These are phyloP conservation scores for Fusarium paranaense DNA, from an alignment of 2,329 filamentous ascomycete genomes.

Conservation along the genomic window DNA sequence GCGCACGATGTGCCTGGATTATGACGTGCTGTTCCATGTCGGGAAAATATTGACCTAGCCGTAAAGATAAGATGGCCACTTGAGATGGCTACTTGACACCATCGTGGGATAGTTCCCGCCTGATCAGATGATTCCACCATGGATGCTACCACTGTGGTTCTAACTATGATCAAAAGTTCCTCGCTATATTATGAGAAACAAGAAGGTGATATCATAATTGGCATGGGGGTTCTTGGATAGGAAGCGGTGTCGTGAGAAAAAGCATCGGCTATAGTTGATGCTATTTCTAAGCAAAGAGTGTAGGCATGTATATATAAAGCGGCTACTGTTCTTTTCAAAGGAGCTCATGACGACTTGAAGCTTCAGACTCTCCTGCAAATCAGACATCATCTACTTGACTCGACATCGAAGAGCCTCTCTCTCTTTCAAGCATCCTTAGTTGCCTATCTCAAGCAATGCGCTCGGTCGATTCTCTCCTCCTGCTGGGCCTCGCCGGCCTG, in stretches of 20 bases:
- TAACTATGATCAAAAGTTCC: not conserved
- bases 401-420: not conserved
- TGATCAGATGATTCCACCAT: conserved; percentile 2
- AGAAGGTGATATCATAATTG: not conserved
- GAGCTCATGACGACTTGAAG: not conserved
- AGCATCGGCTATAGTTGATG: not conserved
- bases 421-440: not conserved
- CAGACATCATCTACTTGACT: not conserved
- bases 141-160: not conserved
- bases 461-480: conserved; percentile 41
- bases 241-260: not conserved
- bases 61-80: not conserved
- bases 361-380: not conserved
- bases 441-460: conserved; percentile 42
- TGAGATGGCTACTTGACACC: not conserved
- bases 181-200: not conserved
- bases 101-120: not conserved
- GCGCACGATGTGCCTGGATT: not conserved
- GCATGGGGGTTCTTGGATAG: not conserved
- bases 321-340: not conserved
- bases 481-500: conserved; percentile 51
- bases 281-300: not conserved
- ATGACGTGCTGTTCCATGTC: conserved; percentile 6
- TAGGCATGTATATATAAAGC: not conserved
- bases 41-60: not conserved